These are phyloP conservation scores for Aphanomyces invadans DNA, from an alignment of 352 stramenopile species.

Conservation along the genomic window DNA sequence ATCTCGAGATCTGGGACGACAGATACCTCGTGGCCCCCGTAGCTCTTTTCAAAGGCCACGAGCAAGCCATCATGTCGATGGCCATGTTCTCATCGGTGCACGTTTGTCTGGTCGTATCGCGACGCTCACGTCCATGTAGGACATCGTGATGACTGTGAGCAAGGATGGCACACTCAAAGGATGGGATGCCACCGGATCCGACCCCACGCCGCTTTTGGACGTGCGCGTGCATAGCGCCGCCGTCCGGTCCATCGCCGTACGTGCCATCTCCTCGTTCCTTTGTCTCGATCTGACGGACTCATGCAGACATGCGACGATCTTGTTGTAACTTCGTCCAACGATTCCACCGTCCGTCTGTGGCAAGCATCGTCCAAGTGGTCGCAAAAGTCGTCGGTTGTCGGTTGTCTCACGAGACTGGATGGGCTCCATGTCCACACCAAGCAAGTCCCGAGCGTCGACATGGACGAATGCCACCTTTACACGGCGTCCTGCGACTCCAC, in stretches of 20 bases:
- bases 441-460: conserved; percentile 14
- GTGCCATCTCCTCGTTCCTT: too few species aligned
- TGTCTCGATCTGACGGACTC: too few species aligned
- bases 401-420: background rate
- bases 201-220: background rate
- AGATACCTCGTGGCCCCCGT: background rate
- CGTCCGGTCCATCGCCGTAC: conserved; percentile 15
- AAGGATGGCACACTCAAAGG: conserved; percentile 15
- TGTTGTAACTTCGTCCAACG: conserved; percentile 16
- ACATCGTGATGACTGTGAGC: conserved; percentile 7
- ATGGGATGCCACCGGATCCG: background rate
- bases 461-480: conserved; percentile 17
- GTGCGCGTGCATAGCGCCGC: background rate
- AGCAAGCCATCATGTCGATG: conserved; percentile 90
- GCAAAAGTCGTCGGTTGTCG: background rate
- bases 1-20: conserved; percentile 17
- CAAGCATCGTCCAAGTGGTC: background rate
- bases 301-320: conserved; percentile 9
- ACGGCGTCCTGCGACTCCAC: conserved; percentile 16
- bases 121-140: too few species aligned
- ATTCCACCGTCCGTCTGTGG: conserved; percentile 14
- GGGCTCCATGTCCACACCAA: conserved; percentile 7
- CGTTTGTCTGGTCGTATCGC: too few species aligned
- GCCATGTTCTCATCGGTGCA: conserved; percentile 87
- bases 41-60: conserved; percentile 69